Percentiles rank a stretch among this genome's conserved stretches.
These are phyloP conservation scores for Smallanthus sonchifolius DNA, from an alignment of 129 eudicot species.

Conservation along the genomic window DNA sequence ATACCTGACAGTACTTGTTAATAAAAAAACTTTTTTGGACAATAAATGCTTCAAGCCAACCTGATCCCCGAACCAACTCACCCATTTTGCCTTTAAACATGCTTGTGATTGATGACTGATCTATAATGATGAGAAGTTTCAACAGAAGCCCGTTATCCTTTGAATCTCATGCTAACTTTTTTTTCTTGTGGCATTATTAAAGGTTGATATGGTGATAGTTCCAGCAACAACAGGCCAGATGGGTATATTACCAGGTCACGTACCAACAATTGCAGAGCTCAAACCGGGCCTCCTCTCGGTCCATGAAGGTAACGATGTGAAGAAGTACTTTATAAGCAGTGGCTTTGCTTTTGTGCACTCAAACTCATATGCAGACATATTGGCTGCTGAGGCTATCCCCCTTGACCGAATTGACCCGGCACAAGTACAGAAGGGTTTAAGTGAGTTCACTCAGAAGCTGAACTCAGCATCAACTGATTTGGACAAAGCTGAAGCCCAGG, in stretches of 20 bases:
- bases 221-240: conserved; percentile 83
- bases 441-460: conserved; percentile 67
- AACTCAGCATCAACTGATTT: conserved; percentile 67
- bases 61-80: not conserved
- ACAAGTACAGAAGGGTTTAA: conserved; percentile 63
- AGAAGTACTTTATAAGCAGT: conserved; percentile 69
- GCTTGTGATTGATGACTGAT: not conserved
- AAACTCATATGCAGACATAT: conserved; percentile 62
- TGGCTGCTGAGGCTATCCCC: conserved; percentile 76
- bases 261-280: conserved; percentile 74
- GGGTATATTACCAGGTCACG: conserved; percentile 86
- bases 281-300: conserved; percentile 69
- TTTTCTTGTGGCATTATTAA: not conserved
- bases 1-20: not conserved
- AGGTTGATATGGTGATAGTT: conserved; percentile 84
- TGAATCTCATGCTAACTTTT: not conserved
- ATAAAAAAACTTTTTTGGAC: not conserved
- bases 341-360: conserved; percentile 82
- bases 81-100: not conserved
- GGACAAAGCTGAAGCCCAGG: conserved; percentile 87
- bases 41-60: not conserved
- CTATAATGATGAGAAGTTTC: not conserved
- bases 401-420: conserved; percentile 60
- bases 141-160: not conserved
- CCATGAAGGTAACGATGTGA: conserved; percentile 62